Conservation (phyloP, 306 rosid genomes). For the Cicer arietinum region DNA sequence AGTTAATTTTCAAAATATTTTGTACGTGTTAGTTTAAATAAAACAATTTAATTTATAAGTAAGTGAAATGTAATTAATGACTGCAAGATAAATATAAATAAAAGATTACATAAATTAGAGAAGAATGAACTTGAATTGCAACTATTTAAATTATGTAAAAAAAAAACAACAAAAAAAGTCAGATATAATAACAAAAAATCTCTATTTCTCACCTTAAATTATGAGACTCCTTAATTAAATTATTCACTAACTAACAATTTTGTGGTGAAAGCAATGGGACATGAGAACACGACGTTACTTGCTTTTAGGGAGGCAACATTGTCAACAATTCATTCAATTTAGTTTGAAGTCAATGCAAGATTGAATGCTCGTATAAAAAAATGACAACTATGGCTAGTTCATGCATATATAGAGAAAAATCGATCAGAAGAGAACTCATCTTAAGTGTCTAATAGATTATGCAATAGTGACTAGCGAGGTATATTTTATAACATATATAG, state of each 20-base stretch:
- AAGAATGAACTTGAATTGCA: conserved; percentile 49
- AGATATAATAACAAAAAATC: background rate
- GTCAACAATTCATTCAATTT: background rate
- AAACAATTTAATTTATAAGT: no score
- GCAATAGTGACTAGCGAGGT: no score
- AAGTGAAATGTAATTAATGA: no score
- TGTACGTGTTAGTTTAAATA: no score
- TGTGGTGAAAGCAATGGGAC: background rate
- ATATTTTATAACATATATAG: no score
- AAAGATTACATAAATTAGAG: conserved; percentile 55
- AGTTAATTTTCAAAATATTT: rapidly evolving
- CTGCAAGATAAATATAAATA: no score
- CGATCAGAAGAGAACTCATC: no score
- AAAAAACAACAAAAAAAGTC: background rate
- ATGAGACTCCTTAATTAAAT: no score
- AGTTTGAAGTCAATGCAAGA: background rate
- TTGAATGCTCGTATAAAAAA: background rate
- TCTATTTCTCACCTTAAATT: background rate
- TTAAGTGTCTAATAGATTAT: no score
- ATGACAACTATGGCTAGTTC: no score
- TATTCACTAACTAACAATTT: no score
- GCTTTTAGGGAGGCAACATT: background rate
- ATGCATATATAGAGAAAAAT: no score
- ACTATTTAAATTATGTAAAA: conserved; percentile 50
- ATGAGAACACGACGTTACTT: background rate